A percentile compares a stretch with the other conserved stretches of the same genome.
These are phyloP conservation scores for Purpureocillium lavendulum DNA, from an alignment of 2,329 filamentous ascomycete genomes.

Conservation along the genomic window DNA sequence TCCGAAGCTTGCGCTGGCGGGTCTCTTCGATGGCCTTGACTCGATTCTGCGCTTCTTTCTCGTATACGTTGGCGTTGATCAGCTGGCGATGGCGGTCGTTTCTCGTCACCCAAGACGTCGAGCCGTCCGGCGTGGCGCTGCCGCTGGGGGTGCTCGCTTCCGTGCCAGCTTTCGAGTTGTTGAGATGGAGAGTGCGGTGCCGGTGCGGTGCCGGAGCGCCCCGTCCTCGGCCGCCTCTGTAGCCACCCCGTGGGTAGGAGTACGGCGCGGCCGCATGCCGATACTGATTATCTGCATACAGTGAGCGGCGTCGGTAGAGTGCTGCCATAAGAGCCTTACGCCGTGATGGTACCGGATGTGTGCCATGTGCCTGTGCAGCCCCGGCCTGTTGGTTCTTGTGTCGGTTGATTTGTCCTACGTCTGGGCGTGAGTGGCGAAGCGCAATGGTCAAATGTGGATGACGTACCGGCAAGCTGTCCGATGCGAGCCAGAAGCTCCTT, in stretches of 20 bases:
- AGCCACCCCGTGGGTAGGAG: slow-evolving; percentile 17
- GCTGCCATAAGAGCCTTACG: slow-evolving; percentile 18
- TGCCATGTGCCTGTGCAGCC: slow-evolving; percentile 12
- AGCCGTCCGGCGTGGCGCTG: slow-evolving; percentile 19
- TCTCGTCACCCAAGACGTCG: slow-evolving; percentile 54
- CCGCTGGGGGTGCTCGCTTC: slow-evolving; percentile 27
- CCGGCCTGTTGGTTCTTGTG: slow-evolving; percentile 59
- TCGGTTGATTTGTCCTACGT: slow-evolving; percentile 67
- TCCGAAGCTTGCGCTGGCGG: slow-evolving; percentile 45
- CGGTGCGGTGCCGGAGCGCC: slow-evolving; percentile 26
- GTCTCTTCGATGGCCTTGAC: slow-evolving; percentile 66
- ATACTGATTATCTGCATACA: slow-evolving; percentile 20
- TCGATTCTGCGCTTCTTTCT: slow-evolving; percentile 62
- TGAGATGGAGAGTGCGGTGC: slow-evolving; percentile 56
- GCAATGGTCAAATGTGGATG: neutral
- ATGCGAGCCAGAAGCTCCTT: slow-evolving; percentile 47
- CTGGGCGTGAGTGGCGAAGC: slow-evolving; percentile 11
- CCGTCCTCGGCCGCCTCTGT: slow-evolving; percentile 22
- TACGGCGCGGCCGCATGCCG: slow-evolving; percentile 25
- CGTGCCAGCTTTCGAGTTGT: slow-evolving; percentile 27
- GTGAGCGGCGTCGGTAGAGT: no score
- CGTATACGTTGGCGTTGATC: slow-evolving; percentile 72
- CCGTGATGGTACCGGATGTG: slow-evolving; percentile 20
- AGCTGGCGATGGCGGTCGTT: slow-evolving; percentile 72
- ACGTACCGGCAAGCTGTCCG: slow-evolving; percentile 39